phyloP scores from a whole-genome alignment of 202 grass and related monocot genomes.

The Dendrocalamus latiflorus region DNA sequence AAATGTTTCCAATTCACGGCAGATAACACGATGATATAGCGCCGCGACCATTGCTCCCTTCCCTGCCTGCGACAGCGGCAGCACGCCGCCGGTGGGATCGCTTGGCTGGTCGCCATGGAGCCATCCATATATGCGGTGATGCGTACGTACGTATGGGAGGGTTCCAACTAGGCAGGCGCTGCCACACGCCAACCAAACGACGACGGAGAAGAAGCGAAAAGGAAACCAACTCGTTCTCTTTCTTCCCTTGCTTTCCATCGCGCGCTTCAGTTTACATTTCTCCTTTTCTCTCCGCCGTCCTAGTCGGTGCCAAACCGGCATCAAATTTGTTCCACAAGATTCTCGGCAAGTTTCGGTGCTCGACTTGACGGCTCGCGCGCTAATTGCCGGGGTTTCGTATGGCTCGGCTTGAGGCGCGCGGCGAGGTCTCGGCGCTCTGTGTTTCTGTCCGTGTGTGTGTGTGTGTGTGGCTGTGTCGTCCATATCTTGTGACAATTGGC shows the following conservation, averaged over 20 bases:
- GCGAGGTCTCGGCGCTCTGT: background rate
- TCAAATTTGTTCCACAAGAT: background rate
- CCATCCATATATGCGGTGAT: background rate
- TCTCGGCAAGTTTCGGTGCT: background rate
- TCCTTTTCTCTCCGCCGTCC: background rate
- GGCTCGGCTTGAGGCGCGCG: background rate
- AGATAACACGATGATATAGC: background rate
- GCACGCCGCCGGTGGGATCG: background rate
- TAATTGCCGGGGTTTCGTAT: background rate
- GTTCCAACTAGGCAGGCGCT: slow-evolving; percentile 29
- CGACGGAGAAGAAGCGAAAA: background rate
- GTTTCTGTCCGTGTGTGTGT: background rate
- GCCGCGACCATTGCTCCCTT: background rate
- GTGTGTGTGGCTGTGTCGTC: background rate
- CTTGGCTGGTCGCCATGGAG: background rate
- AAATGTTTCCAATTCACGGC: background rate
- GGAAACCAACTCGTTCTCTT: background rate
- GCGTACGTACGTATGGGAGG: background rate
- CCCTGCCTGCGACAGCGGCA: background rate
- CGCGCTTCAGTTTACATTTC: background rate
- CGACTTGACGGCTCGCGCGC: background rate
- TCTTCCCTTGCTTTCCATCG: background rate
- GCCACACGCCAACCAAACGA: slow-evolving; percentile 8
- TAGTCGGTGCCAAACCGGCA: background rate
- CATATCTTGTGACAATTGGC: background rate